Evolutionary conservation across 345 rosid species (phyloP).

Genomic region (Raphanus sativus): DNA sequence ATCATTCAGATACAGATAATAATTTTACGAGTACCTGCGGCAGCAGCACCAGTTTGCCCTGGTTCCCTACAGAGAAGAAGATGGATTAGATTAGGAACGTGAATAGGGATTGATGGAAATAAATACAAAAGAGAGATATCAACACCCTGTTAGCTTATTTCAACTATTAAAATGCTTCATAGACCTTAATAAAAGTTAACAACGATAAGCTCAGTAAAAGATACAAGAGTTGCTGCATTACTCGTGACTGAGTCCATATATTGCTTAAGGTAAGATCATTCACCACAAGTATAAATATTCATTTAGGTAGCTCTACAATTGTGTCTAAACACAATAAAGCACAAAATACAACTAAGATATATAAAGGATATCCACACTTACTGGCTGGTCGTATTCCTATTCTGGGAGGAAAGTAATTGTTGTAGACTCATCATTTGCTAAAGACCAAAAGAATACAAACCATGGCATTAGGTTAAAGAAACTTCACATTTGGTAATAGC

Average conservation of each 20-base stretch:
- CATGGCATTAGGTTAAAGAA: slow-evolving; percentile 4
- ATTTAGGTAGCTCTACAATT: neutral
- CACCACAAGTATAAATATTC: neutral
- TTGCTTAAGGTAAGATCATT: neutral
- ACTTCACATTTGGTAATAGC: neutral
- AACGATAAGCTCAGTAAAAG: neutral
- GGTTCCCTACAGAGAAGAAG: slow-evolving; percentile 50
- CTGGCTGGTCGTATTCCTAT: slow-evolving; percentile 58
- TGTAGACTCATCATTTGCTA: slow-evolving; percentile 63
- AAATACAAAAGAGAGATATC: neutral
- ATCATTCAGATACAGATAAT: neutral
- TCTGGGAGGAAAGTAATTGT: slow-evolving; percentile 64
- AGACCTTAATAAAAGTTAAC: neutral
- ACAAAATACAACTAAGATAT: neutral
- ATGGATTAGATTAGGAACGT: slow-evolving; percentile 11
- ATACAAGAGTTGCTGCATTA: slow-evolving; percentile 1
- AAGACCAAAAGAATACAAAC: slow-evolving; percentile 18
- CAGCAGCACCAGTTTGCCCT: slow-evolving; percentile 50
- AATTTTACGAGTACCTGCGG: slow-evolving; percentile 49
- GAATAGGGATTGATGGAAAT: slow-evolving; percentile 2
- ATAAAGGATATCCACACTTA: slow-evolving; percentile 39
- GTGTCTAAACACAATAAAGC: neutral
- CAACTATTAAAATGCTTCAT: neutral
- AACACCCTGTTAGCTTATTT: neutral
- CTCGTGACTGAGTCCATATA: neutral